Base-by-base conservation (phyloP, 495 filamentous ascomycete species). In the Penicillium nucicola region DNA sequence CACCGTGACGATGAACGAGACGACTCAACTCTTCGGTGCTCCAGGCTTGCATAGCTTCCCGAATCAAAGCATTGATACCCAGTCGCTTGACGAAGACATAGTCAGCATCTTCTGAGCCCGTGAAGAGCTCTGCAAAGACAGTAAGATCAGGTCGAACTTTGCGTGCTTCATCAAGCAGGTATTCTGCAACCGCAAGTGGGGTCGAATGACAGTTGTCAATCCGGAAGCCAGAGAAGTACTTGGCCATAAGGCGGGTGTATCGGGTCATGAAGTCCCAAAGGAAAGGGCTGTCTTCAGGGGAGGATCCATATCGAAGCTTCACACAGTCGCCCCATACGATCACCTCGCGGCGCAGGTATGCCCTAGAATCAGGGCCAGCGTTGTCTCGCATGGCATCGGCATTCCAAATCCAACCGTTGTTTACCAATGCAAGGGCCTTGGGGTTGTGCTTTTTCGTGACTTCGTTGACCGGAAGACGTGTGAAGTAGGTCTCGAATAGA, bases 161-260 rank as follows among this genome's bases (percentile, higher is more conserved):
- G 50, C 95, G 80, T 7, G 95, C 95, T 69, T 95, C 82, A 55
- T 99, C 93, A 7, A 99, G 77, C 49, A 99, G 82, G 64, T 95
- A 91, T 65, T 97, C 92, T 1, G 92, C 95, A 17, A 97, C 89
- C 35, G 87, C 86, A 2, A 99, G 67, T 2, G 95, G 95, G 0
- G 95, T 99, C 1, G 95, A 99, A 68, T 99, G 95, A 57, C 90
- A 95, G 65, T 99, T 99, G 70, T 99, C 95, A 55, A 99, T 96
- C 14, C 95, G 87, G 77, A 99, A 96, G 8, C 89, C 95, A 37
- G 81, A 79, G 57, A 99, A 99, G 64, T 95, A 92, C 63, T 92
- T 96, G 36, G 95, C 95, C 81, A 97, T 90, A 60, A 96, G 77
- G 12, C 83, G 82, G 4, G 92, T 93, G 64, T 99, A 99, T 49